Evolutionary conservation across 2,329 filamentous ascomycete genomes (phyloP), one percentile per base, ranked within the genome.

Genomic region (Xylariaceae sp.): DNA sequence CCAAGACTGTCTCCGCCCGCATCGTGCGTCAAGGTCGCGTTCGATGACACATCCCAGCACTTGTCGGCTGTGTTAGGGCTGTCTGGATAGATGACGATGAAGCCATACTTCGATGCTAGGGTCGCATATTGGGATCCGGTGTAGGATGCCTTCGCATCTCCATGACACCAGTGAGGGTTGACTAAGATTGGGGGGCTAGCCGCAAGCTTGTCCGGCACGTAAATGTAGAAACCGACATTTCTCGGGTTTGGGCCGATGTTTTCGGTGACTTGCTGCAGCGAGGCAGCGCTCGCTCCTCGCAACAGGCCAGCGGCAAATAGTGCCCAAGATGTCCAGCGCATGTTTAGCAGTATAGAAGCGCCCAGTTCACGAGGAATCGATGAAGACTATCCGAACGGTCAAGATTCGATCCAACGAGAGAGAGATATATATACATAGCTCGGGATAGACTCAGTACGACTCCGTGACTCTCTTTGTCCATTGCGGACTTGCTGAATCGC

Each of bases 41-140:
- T 65, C 8, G 79, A 83, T 4, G 81, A 82, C 2, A 86, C 82
- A 56, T 87, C 84, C 83, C 84, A 87, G 72, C 84, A 87, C 62
- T 73, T 74, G 61, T 76, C 75, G 12, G 67, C 72, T n/a, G 62
- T 65, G 58, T 73, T 74, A 16, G 73, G 69, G 45, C 66, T 67
- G 40, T 70, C 65, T 3, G 68, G 68, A 45, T 70, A 70, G 56
- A 70, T 68, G 24, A 67, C 65, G 40, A 70, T 65, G 58, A 70
- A 70, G 26, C 68, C 84, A 51, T 84, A 75, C 41, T 74, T 66
- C 57, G 81, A 79, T 5, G 84, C 81, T 9, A 84, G 73, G 1
- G 74, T 73, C 17, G 81, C 79, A 69, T 83, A 87, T 11, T 81
- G 79, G 5, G 80, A 82, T 28, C 75, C 76, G 3, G 67, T 69